Base-by-base conservation (phyloP, 2,329 filamentous ascomycete species). In the Diaporthe aspalathi region DNA sequence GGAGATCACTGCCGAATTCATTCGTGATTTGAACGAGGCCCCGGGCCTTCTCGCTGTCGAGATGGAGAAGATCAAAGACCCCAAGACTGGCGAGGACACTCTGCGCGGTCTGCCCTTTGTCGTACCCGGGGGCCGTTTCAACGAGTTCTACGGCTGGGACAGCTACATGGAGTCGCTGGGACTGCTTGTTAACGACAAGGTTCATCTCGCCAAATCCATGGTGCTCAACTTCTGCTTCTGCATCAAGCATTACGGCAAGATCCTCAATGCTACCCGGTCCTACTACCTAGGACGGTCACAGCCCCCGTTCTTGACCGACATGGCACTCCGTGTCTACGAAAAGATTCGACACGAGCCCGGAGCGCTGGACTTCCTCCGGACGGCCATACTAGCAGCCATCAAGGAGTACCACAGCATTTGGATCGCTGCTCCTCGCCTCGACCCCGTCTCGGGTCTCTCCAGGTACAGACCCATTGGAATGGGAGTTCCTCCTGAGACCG, bases 141-240 rank as follows among this genome's bases (percentile, higher is more conserved):
- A 99, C 82, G 96, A 99, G 81, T 84, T 99, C 27, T 99, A 99
- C 80, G 95, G 95, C 57, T 99, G 96, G 96, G 96, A 99, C 82
- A 98, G 94, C 80, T 99, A 98, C 85, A 98, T 99, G 94, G 94
- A 95, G 80, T 96, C 95, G 6, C 86, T 98, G 3, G 96, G 96
- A 22, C 87, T 99, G 71, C 85, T 98, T 72, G 90, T 94, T 76
- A 94, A 95, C 78, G 93, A 96, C 79, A 91, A 93, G 72, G 90
- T 94, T 27, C 91, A 98, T 77, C 84, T 98, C 69, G 94, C 94
- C 75, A 97, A 98, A 84, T 89, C 92, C 63, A 98, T 99, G 94
- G 95, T 98, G 66, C 87, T 89, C 77, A 97, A 99, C 84, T 98
- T 98, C 81, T 97, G 94, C 81, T 99, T 99, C 85, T 97, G 94